Conservation (phyloP, 768 basidiomycete genomes). For the Naganishia randhawae region DNA sequence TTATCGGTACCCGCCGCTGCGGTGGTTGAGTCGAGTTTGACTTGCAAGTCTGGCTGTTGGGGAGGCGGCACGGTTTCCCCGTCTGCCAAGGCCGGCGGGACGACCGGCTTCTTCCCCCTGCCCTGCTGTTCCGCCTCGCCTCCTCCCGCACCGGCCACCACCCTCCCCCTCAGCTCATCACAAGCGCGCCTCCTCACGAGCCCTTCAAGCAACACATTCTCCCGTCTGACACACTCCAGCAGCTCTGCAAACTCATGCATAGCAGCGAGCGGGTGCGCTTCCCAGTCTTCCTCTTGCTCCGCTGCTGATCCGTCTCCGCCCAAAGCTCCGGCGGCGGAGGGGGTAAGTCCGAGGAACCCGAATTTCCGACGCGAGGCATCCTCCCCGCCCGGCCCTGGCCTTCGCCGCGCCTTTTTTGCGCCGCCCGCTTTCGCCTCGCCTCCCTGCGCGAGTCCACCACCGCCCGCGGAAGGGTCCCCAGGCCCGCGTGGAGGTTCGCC, state of each 20-base stretch:
- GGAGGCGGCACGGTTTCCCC: background rate
- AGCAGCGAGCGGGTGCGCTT: conserved; percentile 9
- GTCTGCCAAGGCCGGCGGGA: background rate
- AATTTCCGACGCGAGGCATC: background rate
- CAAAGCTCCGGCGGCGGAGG: background rate
- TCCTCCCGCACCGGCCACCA: background rate
- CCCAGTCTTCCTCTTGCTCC: conserved; percentile 15
- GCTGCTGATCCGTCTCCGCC: too few species aligned
- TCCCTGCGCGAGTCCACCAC: background rate
- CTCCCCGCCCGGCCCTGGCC: background rate
- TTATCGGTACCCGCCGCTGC: background rate
- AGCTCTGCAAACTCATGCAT: conserved; percentile 15
- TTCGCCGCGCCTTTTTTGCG: background rate
- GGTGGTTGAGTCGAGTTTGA: background rate
- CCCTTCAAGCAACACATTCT: conserved; percentile 17
- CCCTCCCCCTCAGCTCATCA: conserved; percentile 10
- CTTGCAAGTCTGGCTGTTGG: background rate
- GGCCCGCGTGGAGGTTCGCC: conserved; percentile 13
- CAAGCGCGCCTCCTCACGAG: conserved; percentile 4
- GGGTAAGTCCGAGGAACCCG: conserved; percentile 6
- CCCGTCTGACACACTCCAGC: conserved; percentile 15
- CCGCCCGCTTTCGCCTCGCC: background rate
- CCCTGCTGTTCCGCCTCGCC: background rate
- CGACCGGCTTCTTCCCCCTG: background rate
- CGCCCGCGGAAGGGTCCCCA: background rate